A percentile compares a stretch with the other conserved stretches of the same genome.
phyloP scores from a whole-genome alignment of 805 yeast genomes.

The Myxozyma kluyveri region DNA sequence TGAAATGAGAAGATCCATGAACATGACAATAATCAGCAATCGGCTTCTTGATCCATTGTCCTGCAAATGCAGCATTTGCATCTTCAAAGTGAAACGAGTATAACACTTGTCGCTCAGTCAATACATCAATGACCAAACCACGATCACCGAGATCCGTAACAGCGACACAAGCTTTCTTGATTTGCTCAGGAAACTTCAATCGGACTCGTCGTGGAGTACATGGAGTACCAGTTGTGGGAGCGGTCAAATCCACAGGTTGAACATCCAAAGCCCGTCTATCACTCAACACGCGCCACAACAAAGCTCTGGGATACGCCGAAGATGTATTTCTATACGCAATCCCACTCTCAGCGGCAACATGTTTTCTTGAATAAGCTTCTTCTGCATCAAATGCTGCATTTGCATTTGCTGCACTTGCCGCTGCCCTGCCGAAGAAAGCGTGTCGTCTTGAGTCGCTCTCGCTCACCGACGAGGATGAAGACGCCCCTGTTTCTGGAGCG shows the following conservation, averaged over 20 bases:
- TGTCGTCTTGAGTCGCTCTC: neutral
- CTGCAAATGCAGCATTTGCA: constrained; percentile 3
- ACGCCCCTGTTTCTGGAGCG: constrained; percentile 15
- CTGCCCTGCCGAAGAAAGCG: constrained; percentile 1
- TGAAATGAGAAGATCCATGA: constrained; percentile 42
- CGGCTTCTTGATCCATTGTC: constrained; percentile 17
- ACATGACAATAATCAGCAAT: constrained; percentile 26
- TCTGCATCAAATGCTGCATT: constrained; percentile 13
- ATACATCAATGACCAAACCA: constrained; percentile 14
- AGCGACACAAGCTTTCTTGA: constrained; percentile 18
- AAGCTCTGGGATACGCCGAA: constrained; percentile 13
- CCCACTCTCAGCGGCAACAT: constrained; percentile 18
- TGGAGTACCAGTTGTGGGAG: neutral
- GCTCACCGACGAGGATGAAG: neutral
- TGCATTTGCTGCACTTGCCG: neutral
- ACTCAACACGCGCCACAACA: constrained; percentile 28
- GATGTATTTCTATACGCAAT: constrained; percentile 3
- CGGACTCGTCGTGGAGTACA: constrained; percentile 10
- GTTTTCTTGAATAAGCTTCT: constrained; percentile 10
- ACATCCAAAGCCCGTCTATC: constrained; percentile 14
- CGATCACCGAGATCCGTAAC: constrained; percentile 11
- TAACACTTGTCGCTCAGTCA: constrained; percentile 21
- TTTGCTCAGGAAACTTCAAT: constrained; percentile 14
- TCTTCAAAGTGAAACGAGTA: constrained; percentile 12
- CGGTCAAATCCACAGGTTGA: constrained; percentile 13